Conservation (phyloP, 306 rosid species). For the Sicyos edulis region DNA sequence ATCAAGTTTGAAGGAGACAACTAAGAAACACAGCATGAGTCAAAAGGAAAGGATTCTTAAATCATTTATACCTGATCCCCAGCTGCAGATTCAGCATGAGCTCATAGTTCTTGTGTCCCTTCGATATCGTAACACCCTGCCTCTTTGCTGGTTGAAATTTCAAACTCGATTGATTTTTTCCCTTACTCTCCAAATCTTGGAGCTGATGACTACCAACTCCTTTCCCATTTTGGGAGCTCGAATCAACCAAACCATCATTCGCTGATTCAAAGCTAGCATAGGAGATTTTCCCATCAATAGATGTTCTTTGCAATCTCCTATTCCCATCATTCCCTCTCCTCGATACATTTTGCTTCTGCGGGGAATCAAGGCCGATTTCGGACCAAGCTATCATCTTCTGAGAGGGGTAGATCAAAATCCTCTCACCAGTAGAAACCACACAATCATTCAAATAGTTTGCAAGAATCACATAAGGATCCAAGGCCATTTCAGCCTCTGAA, state of each 20-base stretch:
- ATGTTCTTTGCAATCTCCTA: slow-evolving; percentile 31
- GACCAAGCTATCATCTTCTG: slow-evolving; percentile 47
- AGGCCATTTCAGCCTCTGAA: slow-evolving; percentile 26
- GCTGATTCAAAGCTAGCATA: slow-evolving; percentile 38
- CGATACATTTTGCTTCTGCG: slow-evolving; percentile 22
- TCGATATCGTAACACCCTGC: slow-evolving; percentile 73
- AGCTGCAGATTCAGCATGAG: slow-evolving; percentile 98
- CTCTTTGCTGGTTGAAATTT: slow-evolving; percentile 45
- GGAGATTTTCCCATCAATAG: slow-evolving; percentile 46
- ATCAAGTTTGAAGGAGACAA: not conserved
- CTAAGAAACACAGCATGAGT: not conserved
- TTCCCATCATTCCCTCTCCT: slow-evolving; percentile 32
- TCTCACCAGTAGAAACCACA: slow-evolving; percentile 40
- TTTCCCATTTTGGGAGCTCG: slow-evolving; percentile 30
- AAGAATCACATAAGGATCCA: slow-evolving; percentile 59
- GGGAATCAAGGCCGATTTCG: slow-evolving; percentile 29
- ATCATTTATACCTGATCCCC: slow-evolving; percentile 79
- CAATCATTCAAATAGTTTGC: slow-evolving; percentile 45
- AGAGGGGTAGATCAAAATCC: slow-evolving; percentile 59
- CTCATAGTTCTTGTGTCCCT: slow-evolving; percentile 85
- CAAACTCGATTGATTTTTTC: slow-evolving; percentile 22
- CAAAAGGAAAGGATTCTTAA: slow-evolving; percentile 12
- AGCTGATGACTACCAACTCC: slow-evolving; percentile 32
- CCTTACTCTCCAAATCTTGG: slow-evolving; percentile 30
- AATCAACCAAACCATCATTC: slow-evolving; percentile 22